These are phyloP conservation scores for Hyparrhenia diplandra DNA, from an alignment of 176 grass and related monocot genomes.

Conservation along the genomic window DNA sequence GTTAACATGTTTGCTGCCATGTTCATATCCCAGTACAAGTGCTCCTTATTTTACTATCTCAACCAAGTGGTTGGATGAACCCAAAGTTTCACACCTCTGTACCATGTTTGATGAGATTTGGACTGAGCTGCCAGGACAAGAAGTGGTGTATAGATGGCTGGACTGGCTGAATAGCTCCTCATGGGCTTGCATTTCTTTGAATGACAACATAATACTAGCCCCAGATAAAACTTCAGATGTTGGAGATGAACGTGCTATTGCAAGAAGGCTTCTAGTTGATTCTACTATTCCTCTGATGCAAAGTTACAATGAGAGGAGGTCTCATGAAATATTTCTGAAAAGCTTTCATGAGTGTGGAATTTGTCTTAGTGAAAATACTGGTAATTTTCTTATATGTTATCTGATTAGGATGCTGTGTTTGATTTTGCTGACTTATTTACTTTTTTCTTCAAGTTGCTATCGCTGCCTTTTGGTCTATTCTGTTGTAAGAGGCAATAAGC, in stretches of 20 bases:
- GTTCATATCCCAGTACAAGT: constrained; percentile 50
- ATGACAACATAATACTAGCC: constrained; percentile 32
- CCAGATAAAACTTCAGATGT: not conserved
- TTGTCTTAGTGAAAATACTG: constrained; percentile 56
- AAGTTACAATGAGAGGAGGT: constrained; percentile 42
- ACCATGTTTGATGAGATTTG: no score
- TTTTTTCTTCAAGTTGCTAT: not conserved
- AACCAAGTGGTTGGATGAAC: constrained; percentile 41
- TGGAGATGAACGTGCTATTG: constrained; percentile 44
- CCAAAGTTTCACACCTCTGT: constrained; percentile 43
- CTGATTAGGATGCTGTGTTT: not conserved
- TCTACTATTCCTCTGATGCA: constrained; percentile 48
- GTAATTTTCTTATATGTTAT: constrained; percentile 26
- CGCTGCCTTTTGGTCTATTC: not conserved
- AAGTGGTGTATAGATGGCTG: no score
- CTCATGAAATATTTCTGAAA: constrained; percentile 55
- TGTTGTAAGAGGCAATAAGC: not conserved
- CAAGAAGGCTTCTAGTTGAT: constrained; percentile 30
- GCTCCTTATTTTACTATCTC: constrained; percentile 53
- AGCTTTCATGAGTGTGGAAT: constrained; percentile 50
- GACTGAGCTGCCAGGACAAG: no score
- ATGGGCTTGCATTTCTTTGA: constrained; percentile 44
- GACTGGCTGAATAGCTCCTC: constrained; percentile 40
- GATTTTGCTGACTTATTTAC: not conserved
- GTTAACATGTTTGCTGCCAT: constrained; percentile 50